Evolutionary conservation across 2,329 filamentous ascomycete species (phyloP), one percentile per base, ranked within the genome.

Genomic region (Penicillium sp.): DNA sequence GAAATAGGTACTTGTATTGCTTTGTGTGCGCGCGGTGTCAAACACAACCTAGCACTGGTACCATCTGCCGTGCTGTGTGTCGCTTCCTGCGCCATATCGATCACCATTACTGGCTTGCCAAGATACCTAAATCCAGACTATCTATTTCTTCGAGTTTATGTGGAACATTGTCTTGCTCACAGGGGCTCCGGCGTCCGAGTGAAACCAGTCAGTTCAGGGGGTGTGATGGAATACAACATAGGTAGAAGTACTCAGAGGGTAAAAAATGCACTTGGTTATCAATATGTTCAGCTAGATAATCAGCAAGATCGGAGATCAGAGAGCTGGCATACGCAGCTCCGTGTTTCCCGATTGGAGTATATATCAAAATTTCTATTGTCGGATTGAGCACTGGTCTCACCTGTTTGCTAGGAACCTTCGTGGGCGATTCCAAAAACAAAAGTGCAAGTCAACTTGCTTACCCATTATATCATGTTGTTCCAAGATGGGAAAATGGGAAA

Each of bases 311-410:
- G 15, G 27, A 15, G 9, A 36, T 6, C 8, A 2, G 19, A 12
- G 4, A 25, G n/a, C 33, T 17, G n/a, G 17, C 21, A 27, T 25
- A 12, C 7, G 44, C 10, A 45, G n/a, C 44, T 64, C 58, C 63
- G 39, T 33, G 21, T 45, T 41, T 13, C 45, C 61, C 59, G 57
- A 62, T 57, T 64, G 61, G 58, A 45, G 42, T 39, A 39, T 6
- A 17, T 44, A 25, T 6, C 42, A 9, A 27, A 23, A n/a, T 12
- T 19, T 17, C 4, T 31, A 25, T 48, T 35, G 21, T n/a, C 41
- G n/a, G n/a, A 19, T 38, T 31, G 25, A 38, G 35, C 4, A 21
- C 13, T 23, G 43, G 58, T 61, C 27, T 51, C 27, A 61, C 56
- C 44, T 38, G 52, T 58, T 53, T 44, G 45, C 43, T 13, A 6